These are phyloP conservation scores for Ormosia semicastrata DNA, from an alignment of 306 rosid species.

Conservation along the genomic window DNA sequence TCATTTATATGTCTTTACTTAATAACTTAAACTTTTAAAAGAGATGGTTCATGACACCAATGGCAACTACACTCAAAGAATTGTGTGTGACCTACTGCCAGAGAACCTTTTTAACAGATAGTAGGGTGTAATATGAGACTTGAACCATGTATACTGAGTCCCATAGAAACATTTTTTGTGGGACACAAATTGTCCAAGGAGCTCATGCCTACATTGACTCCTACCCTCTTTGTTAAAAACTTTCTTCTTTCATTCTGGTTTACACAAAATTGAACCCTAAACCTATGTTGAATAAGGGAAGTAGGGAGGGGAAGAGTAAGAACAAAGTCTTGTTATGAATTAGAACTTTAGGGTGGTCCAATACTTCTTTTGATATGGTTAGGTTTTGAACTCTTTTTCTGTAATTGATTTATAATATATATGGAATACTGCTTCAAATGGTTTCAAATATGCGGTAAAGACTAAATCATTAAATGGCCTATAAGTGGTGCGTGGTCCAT, in stretches of 20 bases:
- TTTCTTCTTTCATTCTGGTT: background rate
- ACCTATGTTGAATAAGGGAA: background rate
- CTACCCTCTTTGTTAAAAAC: background rate
- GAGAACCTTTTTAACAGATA: background rate
- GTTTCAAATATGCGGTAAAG: background rate
- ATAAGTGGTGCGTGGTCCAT: conserved; percentile 7
- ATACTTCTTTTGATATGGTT: background rate
- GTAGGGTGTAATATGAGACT: background rate
- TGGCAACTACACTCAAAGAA: background rate
- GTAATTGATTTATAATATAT: background rate
- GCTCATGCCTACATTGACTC: background rate
- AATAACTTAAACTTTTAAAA: too few species aligned
- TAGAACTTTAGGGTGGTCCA: background rate
- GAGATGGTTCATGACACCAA: too few species aligned
- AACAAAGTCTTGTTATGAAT: background rate
- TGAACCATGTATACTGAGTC: background rate
- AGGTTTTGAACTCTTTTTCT: background rate
- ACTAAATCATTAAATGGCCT: background rate
- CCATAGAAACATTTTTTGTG: background rate
- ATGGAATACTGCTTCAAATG: background rate
- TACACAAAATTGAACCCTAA: background rate
- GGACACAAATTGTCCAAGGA: background rate
- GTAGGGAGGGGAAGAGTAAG: background rate
- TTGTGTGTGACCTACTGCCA: background rate
- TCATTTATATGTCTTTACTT: too few species aligned